Conservation (phyloP, 2,329 filamentous ascomycete species). For the Macrophomina phaseolina region DNA sequence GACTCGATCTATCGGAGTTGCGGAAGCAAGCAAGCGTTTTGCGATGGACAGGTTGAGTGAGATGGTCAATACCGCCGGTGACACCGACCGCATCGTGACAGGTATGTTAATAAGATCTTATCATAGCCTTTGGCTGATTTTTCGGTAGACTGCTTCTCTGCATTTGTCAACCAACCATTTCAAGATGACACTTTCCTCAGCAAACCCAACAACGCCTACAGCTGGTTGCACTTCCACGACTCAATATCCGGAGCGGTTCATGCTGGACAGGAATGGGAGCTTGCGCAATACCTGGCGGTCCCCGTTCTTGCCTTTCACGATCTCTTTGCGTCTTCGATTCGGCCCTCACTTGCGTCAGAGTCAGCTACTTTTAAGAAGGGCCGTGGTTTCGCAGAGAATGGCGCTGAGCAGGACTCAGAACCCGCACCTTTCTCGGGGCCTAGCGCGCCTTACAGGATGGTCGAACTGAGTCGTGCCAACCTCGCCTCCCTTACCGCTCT, state of each 20-base stretch:
- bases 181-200: constrained; percentile 91
- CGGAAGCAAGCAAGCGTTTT: constrained; percentile 73
- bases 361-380: constrained; percentile 35
- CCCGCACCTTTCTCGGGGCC: constrained; percentile 75
- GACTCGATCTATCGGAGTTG: constrained; percentile 64
- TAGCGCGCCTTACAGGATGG: constrained; percentile 79
- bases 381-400: not conserved
- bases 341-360: constrained; percentile 52
- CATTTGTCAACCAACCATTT: constrained; percentile 85
- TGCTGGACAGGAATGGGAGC: constrained; percentile 89
- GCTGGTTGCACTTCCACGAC: constrained; percentile 96
- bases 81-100: constrained; percentile 77
- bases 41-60: constrained; percentile 74
- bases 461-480: constrained; percentile 81
- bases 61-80: constrained; percentile 80
- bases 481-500: constrained; percentile 74
- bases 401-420: constrained; percentile 47
- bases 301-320: constrained; percentile 88
- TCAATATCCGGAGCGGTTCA: constrained; percentile 78
- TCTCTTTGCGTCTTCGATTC: constrained; percentile 76
- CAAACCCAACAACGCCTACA: constrained; percentile 86
- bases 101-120: constrained; percentile 39
- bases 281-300: constrained; percentile 84
- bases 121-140: not conserved
- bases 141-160: constrained; percentile 73